Evolutionary conservation across 371 early-diverging fungal genomes (phyloP), one percentile per base, ranked within the genome.

Genomic region (Actinomucor elegans): DNA sequence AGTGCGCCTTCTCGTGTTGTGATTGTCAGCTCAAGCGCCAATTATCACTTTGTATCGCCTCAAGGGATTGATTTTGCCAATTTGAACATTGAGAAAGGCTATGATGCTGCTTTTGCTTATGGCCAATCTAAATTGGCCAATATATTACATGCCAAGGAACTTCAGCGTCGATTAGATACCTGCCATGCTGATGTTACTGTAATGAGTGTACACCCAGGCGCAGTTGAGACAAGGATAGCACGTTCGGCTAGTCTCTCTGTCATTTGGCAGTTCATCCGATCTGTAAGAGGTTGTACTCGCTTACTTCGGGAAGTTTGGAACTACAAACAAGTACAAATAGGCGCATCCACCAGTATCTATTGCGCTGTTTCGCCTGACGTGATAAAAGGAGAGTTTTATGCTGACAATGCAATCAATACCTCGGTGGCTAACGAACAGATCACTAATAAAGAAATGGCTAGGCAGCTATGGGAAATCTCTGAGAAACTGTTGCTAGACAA

Each of bases 1-100:
- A 65, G 73, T 21, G 59, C 63, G 15, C 67, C 78, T 6, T 67
- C 81, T 20, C 71, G 87, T 6, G 75, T 89, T 20, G 78, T 87
- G 14, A 71, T 66, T 50, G 57, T 81, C 20, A 66, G 71, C 15
- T 81, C 83, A 0, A 41, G 50, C 4, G 73, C 32, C 0, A 80
- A 85, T 51, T 24, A 44, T 12, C 46, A 54, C 5, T 32, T 54
- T 20, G 10, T 42, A 10, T 61, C 57, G 0, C 46, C 38, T 28
- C 23, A 18, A 2, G 61, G 68, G 0, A 41, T 67, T 27, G 50
- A 56, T 23, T 43, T 77, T 17, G 58, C 69, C 0, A 52, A 53
- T 28, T 44, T 73, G 24, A 82, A 80, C 26, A 63, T 69, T 45
- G 52, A 74, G 61, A 43, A 59, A 7, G 38, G 54, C 27, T 69